Base-by-base conservation (phyloP, 768 basidiomycete genomes). In the Candolleomyces eurysporus region DNA sequence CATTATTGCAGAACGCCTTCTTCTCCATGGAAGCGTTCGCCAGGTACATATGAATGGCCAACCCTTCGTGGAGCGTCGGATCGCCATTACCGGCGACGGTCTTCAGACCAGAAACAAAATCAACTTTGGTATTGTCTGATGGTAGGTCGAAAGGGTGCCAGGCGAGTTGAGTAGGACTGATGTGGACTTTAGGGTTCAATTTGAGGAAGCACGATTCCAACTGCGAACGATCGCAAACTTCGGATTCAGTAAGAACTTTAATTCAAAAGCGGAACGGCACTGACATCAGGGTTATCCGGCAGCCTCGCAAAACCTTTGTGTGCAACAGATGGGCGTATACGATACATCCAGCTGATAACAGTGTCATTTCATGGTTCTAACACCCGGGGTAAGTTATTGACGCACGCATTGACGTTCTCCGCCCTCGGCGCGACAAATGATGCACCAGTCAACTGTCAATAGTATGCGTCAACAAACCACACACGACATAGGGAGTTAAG, bases 281-380 rank as follows among this genome's bases (percentile, higher is more conserved):
- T 36, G 67, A 86, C 85, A 67, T 88, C 83, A 9, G 81, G 81
- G 68, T 87, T 89, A 48, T 82, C 79, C 1, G 81, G 80, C 7
- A 87, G 72, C 36, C 73, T 72, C 13, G 72, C 80, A 67, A 89
- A 88, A 3, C 86, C 86, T 64, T 85, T 75, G 68, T 88, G 88
- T 0, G 86, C 85, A 21, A 89, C 87, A 7, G 86, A 87, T 4
- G 86, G 87, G 31, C 86, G 80, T 61, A 89, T 87, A 32, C 87
- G 84, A 71, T 89, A 89, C 10, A 88, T 63, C 83, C 84, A 88
- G 11, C 85, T 87, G 64, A 39, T 5, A 10, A 8, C 46, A 46
- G 46, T 31, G 26, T 26, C 26, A 26, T 4, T 26, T 26, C 26
- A 26, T 26, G 26, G 26, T 26, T 26, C 26, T 26, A 26, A 26